A percentile compares a stretch with the other conserved stretches of the same genome.
phyloP scores from a whole-genome alignment of 768 basidiomycete species.

The Suillus occidentalis region DNA sequence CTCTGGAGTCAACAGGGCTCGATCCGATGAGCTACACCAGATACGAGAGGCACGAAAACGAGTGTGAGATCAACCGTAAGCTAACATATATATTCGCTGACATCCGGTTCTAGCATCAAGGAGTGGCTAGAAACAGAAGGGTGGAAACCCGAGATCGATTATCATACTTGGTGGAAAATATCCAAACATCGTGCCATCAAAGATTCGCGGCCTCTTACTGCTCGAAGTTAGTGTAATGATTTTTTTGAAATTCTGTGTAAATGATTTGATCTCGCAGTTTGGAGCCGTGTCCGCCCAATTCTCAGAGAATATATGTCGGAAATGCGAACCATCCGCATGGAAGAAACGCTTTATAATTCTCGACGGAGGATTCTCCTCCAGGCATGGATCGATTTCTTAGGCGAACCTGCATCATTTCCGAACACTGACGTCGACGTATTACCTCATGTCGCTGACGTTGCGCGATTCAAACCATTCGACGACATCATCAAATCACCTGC shows the following conservation, averaged over 20 bases:
- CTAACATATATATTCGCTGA: constrained; percentile 1
- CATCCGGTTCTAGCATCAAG: constrained; percentile 20
- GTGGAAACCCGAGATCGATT: constrained; percentile 28
- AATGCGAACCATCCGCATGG: constrained; percentile 32
- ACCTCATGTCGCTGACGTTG: constrained; percentile 28
- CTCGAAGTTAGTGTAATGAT: constrained; percentile 16
- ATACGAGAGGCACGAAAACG: constrained; percentile 27
- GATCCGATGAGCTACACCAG: constrained; percentile 20
- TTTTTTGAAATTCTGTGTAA: not conserved
- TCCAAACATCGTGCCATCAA: constrained; percentile 30
- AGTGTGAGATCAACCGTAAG: constrained; percentile 20
- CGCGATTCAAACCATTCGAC: constrained; percentile 22
- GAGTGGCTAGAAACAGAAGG: constrained; percentile 18
- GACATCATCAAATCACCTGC: constrained; percentile 25
- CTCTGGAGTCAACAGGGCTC: constrained; percentile 16
- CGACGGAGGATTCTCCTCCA: constrained; percentile 28
- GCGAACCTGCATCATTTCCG: constrained; percentile 14
- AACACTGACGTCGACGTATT: constrained; percentile 20
- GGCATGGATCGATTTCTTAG: constrained; percentile 25
- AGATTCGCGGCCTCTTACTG: constrained; percentile 23
- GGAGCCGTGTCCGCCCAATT: constrained; percentile 17
- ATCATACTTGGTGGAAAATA: constrained; percentile 33
- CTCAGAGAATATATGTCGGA: constrained; percentile 27
- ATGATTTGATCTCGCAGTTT: constrained; percentile 20
- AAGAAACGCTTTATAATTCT: constrained; percentile 27